Conservation (phyloP, 2,329 filamentous ascomycete genomes). For the Ilyonectria sp. region DNA sequence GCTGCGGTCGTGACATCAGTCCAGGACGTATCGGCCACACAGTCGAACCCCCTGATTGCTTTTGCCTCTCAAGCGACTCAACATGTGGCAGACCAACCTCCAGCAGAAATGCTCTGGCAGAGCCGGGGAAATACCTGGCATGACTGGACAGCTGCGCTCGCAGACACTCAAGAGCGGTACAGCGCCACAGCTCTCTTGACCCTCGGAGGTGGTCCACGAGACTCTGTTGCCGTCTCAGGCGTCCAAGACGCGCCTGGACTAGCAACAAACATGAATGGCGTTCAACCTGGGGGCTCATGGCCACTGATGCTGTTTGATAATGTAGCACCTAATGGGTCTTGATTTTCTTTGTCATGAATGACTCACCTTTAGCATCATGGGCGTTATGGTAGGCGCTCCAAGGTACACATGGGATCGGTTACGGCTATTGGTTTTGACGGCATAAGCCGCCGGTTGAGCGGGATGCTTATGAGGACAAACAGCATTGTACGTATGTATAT, state of each 20-base stretch:
- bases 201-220: conserved; percentile 55
- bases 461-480: conserved; percentile 28
- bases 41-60: conserved; percentile 56
- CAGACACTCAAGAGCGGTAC: conserved; percentile 65
- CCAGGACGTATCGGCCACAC: conserved; percentile 41
- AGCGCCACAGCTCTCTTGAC: conserved; percentile 65
- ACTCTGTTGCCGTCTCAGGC: conserved; percentile 33
- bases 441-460: conserved; percentile 24
- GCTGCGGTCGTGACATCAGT: conserved; percentile 42
- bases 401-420: conserved; percentile 29
- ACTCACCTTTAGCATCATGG: conserved; percentile 36
- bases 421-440: conserved; percentile 7
- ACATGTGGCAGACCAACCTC: conserved; percentile 46
- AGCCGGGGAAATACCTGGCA: conserved; percentile 64
- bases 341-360: conserved; percentile 31
- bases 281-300: conserved; percentile 50
- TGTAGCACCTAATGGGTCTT: conserved; percentile 43
- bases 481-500: conserved; percentile 29
- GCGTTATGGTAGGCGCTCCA: conserved; percentile 32
- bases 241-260: conserved; percentile 36
- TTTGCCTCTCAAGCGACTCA: conserved; percentile 59
- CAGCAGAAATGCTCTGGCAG: conserved; percentile 53
- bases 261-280: conserved; percentile 46
- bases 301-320: conserved; percentile 52
- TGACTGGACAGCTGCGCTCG: conserved; percentile 68